Evolutionary conservation across 805 yeast genomes (phyloP).

Genomic region (Hanseniaspora vineae): DNA sequence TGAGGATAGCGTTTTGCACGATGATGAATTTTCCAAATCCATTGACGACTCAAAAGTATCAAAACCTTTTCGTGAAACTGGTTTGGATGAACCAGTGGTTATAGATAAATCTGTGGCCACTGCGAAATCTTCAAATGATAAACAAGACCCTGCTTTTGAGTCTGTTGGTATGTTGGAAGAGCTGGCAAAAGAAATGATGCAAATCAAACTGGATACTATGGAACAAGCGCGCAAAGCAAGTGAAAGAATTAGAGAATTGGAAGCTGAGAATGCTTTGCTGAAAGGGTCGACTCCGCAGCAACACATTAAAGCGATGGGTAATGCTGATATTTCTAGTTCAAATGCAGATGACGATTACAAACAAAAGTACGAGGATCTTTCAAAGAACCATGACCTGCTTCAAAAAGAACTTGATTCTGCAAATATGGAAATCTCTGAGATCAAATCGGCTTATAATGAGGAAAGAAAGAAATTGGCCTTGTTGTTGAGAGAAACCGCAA

Average conservation of each 20-base stretch:
- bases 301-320: not conserved
- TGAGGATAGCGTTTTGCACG: too few relatives aligned
- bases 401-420: not conserved
- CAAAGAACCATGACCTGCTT: not conserved
- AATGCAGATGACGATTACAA: not conserved
- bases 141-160: constrained; percentile 13
- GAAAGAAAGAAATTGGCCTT: not conserved
- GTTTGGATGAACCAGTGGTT: constrained; percentile 17
- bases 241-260: constrained; percentile 37
- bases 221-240: constrained; percentile 46
- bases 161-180: constrained; percentile 19
- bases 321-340: not conserved
- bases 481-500: not conserved
- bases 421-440: not conserved
- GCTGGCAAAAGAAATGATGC: constrained; percentile 24
- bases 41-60: not conserved
- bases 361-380: not conserved
- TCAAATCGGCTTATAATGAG: not conserved
- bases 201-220: constrained; percentile 31
- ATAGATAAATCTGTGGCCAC: constrained; percentile 16
- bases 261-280: constrained; percentile 22
- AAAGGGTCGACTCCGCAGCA: constrained; percentile 4
- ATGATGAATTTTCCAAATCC: not conserved
- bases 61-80: not conserved
- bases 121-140: too few relatives aligned